Evolutionary conservation across 2,329 filamentous ascomycete genomes (phyloP), one percentile per base, ranked within the genome.

Genomic region (Annulohypoxylon truncatum): DNA sequence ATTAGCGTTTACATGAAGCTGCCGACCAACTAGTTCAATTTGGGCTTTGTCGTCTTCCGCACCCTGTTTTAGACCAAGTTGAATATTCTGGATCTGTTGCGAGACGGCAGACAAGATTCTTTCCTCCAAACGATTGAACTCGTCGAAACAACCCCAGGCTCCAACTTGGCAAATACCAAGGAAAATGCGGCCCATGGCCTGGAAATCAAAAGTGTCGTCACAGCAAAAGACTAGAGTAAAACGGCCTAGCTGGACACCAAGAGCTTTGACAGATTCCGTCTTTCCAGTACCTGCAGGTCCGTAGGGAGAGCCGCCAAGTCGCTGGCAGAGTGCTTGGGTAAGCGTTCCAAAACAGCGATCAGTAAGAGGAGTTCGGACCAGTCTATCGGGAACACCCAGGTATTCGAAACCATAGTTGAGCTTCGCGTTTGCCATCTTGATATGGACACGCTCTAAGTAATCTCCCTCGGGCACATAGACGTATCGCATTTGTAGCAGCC

Each of bases 221-320:
- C 96, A 99, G 79, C 96, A 99, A 83, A 99, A 99, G 26, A 99
- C 96, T 24, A 99, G 88, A 1, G 96, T 99, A 79, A 99, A 99
- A 65, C 96, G 90, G 77, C 96, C 96, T 58, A 99, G 89, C 78
- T 99, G 94, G 3, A 99, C 87, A 83, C 96, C 96, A 24, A 99
- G 87, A 18, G 96, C 96, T 81, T 99, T 99, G 78, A 99, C 96
- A 1, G 96, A 99, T 78, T 99, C 96, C 0, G 96, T 99, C 82
- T 99, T 99, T 78, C 96, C 96, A 46, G 96, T 99, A 83, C 96
- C 96, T 64, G 96, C 96, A 71, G 96, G 96, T 54, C 96, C 96
- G 75, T 99, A 99, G 0, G 96, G 96, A 51, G 96, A 99, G 57
- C 96, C 96, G 81, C 96, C 96, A 38, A 99, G 89, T 73, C 94